These are phyloP conservation scores for Pseudopyricularia cyperi DNA, from an alignment of 2,329 filamentous ascomycete species.

Conservation along the genomic window DNA sequence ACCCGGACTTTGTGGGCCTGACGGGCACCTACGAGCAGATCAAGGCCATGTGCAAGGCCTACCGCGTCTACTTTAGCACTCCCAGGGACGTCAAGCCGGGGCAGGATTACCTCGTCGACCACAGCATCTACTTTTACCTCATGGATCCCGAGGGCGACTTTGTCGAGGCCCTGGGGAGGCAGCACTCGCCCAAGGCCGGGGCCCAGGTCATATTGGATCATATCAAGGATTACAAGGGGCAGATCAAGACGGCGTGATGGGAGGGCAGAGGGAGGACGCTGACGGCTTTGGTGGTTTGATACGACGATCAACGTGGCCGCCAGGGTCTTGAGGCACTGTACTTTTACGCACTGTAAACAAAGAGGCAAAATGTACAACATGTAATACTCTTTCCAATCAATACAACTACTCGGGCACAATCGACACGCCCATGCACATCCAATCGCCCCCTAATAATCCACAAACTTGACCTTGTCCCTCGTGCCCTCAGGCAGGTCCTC, in stretches of 20 bases:
- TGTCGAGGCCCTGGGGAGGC: conserved; percentile 88
- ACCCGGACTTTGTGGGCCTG: conserved; percentile 71
- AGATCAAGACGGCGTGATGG: neutral
- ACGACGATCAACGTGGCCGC: no score
- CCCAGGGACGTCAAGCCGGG: conserved; percentile 78
- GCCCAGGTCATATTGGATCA: conserved; percentile 77
- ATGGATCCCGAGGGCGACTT: conserved; percentile 99
- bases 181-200: conserved; percentile 81
- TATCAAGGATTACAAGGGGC: conserved; percentile 48
- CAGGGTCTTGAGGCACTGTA: no score
- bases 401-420: no score
- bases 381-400: no score
- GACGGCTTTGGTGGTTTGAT: no score
- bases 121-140: conserved; percentile 98
- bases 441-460: conserved; percentile 35
- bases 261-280: no score
- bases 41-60: conserved; percentile 88
- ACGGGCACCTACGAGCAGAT: conserved; percentile 91
- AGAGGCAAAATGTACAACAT: no score
- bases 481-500: conserved; percentile 67
- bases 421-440: neutral
- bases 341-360: no score
- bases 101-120: conserved; percentile 94
- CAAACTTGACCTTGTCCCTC: conserved; percentile 50
- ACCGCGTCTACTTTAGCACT: conserved; percentile 94